Evolutionary conservation across 495 filamentous ascomycete species (phyloP).

Genomic region (Penicillium pulvis): DNA sequence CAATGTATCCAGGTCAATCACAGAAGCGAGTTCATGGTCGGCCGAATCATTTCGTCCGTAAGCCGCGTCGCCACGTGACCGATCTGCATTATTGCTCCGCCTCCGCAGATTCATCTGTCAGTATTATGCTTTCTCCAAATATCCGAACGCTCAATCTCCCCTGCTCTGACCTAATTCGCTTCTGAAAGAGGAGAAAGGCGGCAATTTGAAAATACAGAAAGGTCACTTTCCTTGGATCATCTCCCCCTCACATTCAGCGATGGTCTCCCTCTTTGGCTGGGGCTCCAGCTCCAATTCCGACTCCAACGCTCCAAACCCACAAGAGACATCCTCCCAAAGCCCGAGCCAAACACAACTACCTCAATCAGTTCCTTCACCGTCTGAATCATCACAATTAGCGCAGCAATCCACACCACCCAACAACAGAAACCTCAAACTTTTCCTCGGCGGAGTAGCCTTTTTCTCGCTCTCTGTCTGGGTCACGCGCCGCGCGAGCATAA

Average conservation of each 20-base stretch:
- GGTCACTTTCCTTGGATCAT: neutral
- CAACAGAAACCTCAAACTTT: conserved; percentile 51
- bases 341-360: conserved; percentile 1
- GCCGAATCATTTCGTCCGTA: neutral
- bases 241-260: conserved; percentile 1
- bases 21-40: neutral
- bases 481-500: conserved; percentile 67
- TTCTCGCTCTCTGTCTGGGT: conserved; percentile 65
- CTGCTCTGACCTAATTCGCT: neutral
- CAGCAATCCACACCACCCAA: conserved; percentile 18
- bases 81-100: conserved; percentile 6
- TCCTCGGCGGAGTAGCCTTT: conserved; percentile 73
- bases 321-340: conserved; percentile 11
- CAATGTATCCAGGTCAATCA: neutral
- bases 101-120: conserved; percentile 13
- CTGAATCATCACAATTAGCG: conserved; percentile 16
- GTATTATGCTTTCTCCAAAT: neutral
- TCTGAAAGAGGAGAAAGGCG: neutral
- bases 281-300: conserved; percentile 31
- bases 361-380: conserved; percentile 12
- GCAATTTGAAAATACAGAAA: neutral
- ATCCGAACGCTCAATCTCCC: neutral
- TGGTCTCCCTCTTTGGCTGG: conserved; percentile 35
- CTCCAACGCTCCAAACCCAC: conserved; percentile 1
- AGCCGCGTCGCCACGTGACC: conserved; percentile 2